These are phyloP conservation scores for Rhinocladiella mackenziei DNA, from an alignment of 2,329 filamentous ascomycete species.

Conservation along the genomic window DNA sequence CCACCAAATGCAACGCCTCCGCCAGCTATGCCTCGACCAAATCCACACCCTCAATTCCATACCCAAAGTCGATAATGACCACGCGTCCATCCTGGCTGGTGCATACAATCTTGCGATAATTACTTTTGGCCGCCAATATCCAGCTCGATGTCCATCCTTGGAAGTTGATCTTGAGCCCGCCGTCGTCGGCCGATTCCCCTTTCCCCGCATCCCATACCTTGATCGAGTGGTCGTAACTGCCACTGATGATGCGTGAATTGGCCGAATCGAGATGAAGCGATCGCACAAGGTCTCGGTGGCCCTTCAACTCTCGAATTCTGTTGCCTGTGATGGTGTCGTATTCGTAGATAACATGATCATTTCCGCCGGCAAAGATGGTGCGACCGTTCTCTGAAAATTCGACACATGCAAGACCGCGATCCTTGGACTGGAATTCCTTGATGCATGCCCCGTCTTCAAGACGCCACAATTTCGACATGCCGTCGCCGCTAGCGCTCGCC, in stretches of 20 bases:
- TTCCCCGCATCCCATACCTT: constrained; percentile 88
- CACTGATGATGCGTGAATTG: constrained; percentile 81
- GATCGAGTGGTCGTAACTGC: constrained; percentile 91
- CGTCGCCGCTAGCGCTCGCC: constrained; percentile 90
- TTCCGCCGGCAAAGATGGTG: constrained; percentile 88
- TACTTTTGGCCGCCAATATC: constrained; percentile 93
- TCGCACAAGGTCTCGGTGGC: constrained; percentile 81
- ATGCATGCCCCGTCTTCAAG: constrained; percentile 82
- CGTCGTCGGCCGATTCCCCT: constrained; percentile 75
- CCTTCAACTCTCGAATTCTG: constrained; percentile 72
- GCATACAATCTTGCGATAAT: constrained; percentile 90
- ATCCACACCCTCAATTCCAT: constrained; percentile 52
- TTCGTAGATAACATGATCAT: constrained; percentile 91
- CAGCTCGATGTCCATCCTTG: constrained; percentile 95
- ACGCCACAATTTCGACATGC: constrained; percentile 92
- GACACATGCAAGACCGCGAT: constrained; percentile 88
- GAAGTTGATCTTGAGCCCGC: constrained; percentile 73
- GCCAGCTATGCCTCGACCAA: constrained; percentile 40
- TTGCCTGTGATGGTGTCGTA: constrained; percentile 91
- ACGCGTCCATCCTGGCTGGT: constrained; percentile 92
- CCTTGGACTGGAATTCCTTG: constrained; percentile 84
- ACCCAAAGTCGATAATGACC: constrained; percentile 87
- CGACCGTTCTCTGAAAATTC: constrained; percentile 96
- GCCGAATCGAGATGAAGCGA: constrained; percentile 85
- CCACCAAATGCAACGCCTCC: background rate